Conservation (phyloP, 1,284 basidiomycete species). For the Cryptococcus maquisensis region DNA sequence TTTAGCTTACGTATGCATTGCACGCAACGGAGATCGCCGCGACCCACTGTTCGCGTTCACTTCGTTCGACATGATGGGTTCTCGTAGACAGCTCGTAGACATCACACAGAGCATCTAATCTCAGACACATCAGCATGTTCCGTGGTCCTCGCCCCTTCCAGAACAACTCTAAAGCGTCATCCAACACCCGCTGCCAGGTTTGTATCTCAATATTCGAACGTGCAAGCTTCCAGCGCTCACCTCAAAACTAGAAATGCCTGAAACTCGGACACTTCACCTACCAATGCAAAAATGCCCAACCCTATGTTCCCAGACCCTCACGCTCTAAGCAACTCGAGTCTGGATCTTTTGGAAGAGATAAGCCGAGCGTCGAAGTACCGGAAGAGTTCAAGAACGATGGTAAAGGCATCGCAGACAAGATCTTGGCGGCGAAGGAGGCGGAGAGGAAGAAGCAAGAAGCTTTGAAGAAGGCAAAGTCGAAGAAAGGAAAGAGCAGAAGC, state of each 20-base stretch:
- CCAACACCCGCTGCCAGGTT: constrained; percentile 47
- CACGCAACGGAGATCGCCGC: too few species aligned
- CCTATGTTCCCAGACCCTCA: constrained; percentile 43
- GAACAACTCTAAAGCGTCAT: constrained; percentile 30
- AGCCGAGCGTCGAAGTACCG: constrained; percentile 43
- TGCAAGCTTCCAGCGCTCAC: background rate
- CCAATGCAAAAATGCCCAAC: constrained; percentile 44
- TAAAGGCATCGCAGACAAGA: constrained; percentile 44
- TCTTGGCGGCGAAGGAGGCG: constrained; percentile 44
- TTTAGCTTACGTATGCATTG: too few species aligned
- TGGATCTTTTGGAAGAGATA: constrained; percentile 25
- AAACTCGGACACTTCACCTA: constrained; percentile 48
- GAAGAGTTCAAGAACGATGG: constrained; percentile 45
- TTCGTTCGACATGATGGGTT: too few species aligned
- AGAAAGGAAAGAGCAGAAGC: constrained; percentile 10
- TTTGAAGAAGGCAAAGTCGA: constrained; percentile 7
- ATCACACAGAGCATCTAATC: too few species aligned
- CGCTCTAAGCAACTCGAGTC: constrained; percentile 38
- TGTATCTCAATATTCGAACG: constrained; percentile 5
- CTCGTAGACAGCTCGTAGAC: too few species aligned
- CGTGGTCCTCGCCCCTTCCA: constrained; percentile 37
- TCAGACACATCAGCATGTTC: too few species aligned
- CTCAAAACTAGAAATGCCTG: constrained; percentile 38
- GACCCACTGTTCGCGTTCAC: too few species aligned
- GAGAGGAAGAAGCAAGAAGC: constrained; percentile 29